Base-by-base conservation (phyloP, 345 rosid genomes). In the Heritiera littoralis region DNA sequence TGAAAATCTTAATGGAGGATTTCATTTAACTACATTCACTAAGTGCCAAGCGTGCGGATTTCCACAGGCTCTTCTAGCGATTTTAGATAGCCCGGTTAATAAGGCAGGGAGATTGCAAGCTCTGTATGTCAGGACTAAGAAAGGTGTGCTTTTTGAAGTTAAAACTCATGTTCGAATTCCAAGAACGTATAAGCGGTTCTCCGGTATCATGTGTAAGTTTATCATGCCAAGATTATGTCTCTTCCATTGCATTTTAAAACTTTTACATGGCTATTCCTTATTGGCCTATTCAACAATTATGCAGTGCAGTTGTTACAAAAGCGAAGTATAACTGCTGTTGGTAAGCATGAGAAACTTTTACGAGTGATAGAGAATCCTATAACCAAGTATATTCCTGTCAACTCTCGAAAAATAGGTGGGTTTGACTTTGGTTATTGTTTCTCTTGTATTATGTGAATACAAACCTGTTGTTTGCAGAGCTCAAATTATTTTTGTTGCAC, bases 261-360 rank as follows among this genome's bases (percentile, higher is more conserved):
- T 66, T 13, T 48, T 60, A 23, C 45, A 3, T 0, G 11, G 61
- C 72, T 18, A 66, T 64, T 78, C 66, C 77, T 75, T 74, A 77
- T 52, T n/a, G 4, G 1, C 63, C 63, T 35, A 11, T 73, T 66
- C 65, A 61, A 72, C 59, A 55, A 23, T 82, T 66, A 79, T 87
- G 81, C 89, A 94, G 98, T 92, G 89, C 97, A 94, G 84, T 84
- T 95, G 85, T 87, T 95, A 59, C 98, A 93, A 77, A 92, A 93
- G 74, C 86, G 91, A 12, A 92, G 90, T 78, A 90, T 93, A 84
- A 86, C 86, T 23, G 98, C 95, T 46, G 84, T 75, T 74, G 97
- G 95, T n/a, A 89, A 85, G 72, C 91, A 93, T 38, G 98, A 92
- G 88, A 95, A 95, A 72, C 94, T 95, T 81, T 40, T 95, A 74